Conservation (phyloP, 208 protist genomes). For the Trypanosoma theileri region DNA sequence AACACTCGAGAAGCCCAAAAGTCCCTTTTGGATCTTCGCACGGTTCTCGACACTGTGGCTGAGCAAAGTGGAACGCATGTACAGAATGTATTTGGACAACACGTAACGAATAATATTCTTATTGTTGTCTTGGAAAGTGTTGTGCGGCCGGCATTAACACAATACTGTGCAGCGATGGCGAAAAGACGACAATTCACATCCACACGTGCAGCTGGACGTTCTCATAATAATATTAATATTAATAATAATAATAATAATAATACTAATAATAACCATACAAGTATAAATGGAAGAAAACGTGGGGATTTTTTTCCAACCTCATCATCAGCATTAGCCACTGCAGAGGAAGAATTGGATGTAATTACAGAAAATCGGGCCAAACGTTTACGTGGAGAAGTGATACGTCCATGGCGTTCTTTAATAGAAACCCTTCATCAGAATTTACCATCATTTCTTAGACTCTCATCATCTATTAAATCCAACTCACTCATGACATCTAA, state of each 20-base stretch:
- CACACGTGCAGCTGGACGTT: background rate
- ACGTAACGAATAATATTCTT: constrained; percentile 76
- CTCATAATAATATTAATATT: constrained; percentile 15
- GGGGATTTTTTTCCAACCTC: background rate
- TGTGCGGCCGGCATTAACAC: constrained; percentile 53
- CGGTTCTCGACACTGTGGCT: constrained; percentile 41
- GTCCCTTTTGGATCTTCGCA: constrained; percentile 41
- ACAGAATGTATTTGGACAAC: constrained; percentile 63
- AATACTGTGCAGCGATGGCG: constrained; percentile 35
- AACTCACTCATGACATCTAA: background rate
- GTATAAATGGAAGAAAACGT: constrained; percentile 11
- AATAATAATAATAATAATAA: background rate
- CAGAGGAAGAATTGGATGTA: constrained; percentile 21
- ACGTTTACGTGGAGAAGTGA: constrained; percentile 46
- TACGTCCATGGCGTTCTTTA: constrained; percentile 52
- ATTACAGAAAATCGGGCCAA: constrained; percentile 30
- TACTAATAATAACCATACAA: background rate
- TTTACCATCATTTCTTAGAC: constrained; percentile 20
- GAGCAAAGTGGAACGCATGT: constrained; percentile 47
- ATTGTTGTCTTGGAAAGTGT: constrained; percentile 60
- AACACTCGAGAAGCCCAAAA: constrained; percentile 41
- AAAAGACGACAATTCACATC: constrained; percentile 2
- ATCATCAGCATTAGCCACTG: background rate
- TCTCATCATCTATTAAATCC: background rate
- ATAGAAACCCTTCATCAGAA: constrained; percentile 50